Percentiles rank a stretch among this genome's conserved stretches.
Evolutionary conservation across 345 rosid species (phyloP).

Genomic region (Aquilaria sinensis): DNA sequence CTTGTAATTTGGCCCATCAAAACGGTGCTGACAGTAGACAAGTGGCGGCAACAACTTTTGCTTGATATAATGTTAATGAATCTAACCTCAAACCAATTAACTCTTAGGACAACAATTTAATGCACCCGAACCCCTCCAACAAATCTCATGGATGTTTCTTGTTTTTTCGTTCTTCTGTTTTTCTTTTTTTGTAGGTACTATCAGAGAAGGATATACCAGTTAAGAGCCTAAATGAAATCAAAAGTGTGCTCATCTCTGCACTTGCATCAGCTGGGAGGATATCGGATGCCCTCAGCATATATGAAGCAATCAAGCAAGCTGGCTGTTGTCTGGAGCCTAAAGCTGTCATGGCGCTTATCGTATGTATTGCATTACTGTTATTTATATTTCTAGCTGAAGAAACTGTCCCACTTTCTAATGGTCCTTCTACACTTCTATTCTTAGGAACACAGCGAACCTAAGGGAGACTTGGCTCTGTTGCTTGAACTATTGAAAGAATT

Average conservation of each 20-base stretch:
- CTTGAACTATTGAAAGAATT: conserved; percentile 56
- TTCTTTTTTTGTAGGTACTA: conserved; percentile 42
- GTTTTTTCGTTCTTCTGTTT: too few relatives aligned
- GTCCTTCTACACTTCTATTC: neutral
- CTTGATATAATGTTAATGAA: too few relatives aligned
- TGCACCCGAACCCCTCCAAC: too few relatives aligned
- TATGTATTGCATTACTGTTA: too few relatives aligned
- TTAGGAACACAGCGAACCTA: conserved; percentile 47
- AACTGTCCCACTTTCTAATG: too few relatives aligned
- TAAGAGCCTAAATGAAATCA: conserved; percentile 45
- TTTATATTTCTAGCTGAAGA: neutral
- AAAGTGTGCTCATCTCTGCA: conserved; percentile 54
- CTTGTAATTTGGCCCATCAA: too few relatives aligned
- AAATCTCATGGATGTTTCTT: too few relatives aligned
- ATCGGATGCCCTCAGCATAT: conserved; percentile 56
- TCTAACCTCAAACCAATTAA: too few relatives aligned
- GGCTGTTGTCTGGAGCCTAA: conserved; percentile 48
- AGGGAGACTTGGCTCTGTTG: conserved; percentile 42
- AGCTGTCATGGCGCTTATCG: conserved; percentile 39
- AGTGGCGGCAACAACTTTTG: too few relatives aligned
- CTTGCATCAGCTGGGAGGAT: conserved; percentile 60
- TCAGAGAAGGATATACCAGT: conserved; percentile 35
- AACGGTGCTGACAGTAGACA: too few relatives aligned
- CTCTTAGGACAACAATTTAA: too few relatives aligned
- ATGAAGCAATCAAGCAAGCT: conserved; percentile 56